Conservation (phyloP, 1,284 basidiomycete species). For the Exsudoporus floridanus region DNA sequence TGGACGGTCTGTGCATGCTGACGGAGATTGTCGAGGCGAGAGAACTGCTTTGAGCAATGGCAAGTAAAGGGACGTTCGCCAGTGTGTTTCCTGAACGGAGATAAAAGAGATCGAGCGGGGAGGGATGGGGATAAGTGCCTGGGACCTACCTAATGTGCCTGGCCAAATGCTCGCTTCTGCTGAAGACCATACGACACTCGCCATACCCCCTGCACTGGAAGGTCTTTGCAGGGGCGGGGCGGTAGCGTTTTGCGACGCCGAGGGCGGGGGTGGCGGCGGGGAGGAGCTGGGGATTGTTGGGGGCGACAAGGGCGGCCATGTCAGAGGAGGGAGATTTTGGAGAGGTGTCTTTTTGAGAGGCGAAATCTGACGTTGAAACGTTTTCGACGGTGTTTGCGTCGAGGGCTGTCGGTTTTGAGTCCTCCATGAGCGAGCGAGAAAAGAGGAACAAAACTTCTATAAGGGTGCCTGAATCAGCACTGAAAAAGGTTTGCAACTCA, state of each 20-base stretch:
- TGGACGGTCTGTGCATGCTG: constrained; percentile 97
- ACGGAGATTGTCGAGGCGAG: constrained; percentile 92
- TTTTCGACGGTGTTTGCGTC: constrained; percentile 22
- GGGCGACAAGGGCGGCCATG: constrained; percentile 34
- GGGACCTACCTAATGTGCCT: constrained; percentile 83
- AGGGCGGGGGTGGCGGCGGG: constrained; percentile 9
- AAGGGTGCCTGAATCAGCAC: constrained; percentile 37
- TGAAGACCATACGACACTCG: constrained; percentile 96
- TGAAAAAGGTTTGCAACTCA: constrained; percentile 31
- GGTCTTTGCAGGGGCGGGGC: constrained; percentile 81
- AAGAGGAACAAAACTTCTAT: constrained; percentile 36
- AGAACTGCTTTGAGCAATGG: constrained; percentile 94
- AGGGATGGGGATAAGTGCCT: constrained; percentile 20
- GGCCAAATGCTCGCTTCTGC: constrained; percentile 91
- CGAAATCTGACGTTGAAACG: constrained; percentile 7
- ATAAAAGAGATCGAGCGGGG: constrained; percentile 22
- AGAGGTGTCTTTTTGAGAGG: constrained; percentile 6
- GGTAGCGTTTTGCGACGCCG: constrained; percentile 59
- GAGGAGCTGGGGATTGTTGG: constrained; percentile 21
- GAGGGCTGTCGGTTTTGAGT: constrained; percentile 36
- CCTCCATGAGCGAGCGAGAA: constrained; percentile 34
- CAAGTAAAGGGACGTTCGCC: constrained; percentile 95
- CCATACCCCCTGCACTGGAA: constrained; percentile 95
- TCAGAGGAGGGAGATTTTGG: constrained; percentile 7
- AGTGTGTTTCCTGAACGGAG: constrained; percentile 81